Conservation (phyloP, 1,284 basidiomycete species). For the Marasmius tenuissimus region DNA sequence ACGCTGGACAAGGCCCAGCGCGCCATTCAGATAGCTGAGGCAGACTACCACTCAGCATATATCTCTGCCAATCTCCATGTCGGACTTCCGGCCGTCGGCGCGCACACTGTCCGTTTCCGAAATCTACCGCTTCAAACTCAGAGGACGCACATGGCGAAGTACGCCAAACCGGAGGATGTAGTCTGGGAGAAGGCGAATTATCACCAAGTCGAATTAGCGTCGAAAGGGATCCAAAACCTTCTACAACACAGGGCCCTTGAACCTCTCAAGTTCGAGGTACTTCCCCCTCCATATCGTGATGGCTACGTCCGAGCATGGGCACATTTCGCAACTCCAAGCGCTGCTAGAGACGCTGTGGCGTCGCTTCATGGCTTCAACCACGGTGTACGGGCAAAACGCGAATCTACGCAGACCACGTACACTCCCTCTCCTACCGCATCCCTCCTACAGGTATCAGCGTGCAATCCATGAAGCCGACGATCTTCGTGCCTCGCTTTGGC, state of each 20-base stretch:
- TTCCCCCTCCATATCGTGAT: conserved; percentile 50
- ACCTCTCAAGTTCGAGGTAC: conserved; percentile 42
- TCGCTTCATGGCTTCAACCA: conserved; percentile 45
- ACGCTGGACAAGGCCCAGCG: conserved; percentile 43
- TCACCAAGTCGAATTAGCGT: conserved; percentile 34
- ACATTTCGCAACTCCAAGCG: conserved; percentile 44
- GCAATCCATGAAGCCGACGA: conserved; percentile 37
- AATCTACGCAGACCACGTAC: conserved; percentile 50
- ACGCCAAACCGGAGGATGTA: conserved; percentile 45
- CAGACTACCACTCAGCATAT: conserved; percentile 33
- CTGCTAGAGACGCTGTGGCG: conserved; percentile 49
- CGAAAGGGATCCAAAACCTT: conserved; percentile 37
- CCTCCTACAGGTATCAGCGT: conserved; percentile 32
- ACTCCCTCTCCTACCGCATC: conserved; percentile 46
- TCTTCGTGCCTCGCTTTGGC: conserved; percentile 27
- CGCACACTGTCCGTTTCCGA: conserved; percentile 55
- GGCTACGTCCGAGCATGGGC: conserved; percentile 53
- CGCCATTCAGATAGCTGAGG: conserved; percentile 41
- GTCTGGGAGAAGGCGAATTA: conserved; percentile 56
- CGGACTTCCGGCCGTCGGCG: conserved; percentile 55
- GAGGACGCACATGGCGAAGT: conserved; percentile 41
- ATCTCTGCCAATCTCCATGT: conserved; percentile 48
- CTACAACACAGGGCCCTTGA: conserved; percentile 38
- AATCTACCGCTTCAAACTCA: conserved; percentile 48
- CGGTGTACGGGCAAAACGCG: conserved; percentile 39